These are phyloP conservation scores for Saccharomycopsis fermentans DNA, from an alignment of 805 yeast genomes.

Conservation along the genomic window DNA sequence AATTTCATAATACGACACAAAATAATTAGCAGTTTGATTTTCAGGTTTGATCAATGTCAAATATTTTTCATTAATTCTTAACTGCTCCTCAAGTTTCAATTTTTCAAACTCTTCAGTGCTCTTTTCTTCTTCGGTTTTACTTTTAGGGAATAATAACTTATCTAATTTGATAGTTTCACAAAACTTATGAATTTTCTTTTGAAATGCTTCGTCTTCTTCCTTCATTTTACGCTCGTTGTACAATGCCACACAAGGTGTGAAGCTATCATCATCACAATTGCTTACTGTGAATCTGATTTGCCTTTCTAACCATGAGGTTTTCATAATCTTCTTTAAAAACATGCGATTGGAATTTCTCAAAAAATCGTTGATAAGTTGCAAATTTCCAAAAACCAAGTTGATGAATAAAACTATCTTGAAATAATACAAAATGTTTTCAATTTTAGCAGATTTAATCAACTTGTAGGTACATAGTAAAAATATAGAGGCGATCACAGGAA, in stretches of 20 bases:
- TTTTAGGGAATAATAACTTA: neutral
- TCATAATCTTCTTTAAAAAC: neutral
- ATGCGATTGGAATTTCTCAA: neutral
- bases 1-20: constrained; percentile 26
- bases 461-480: neutral
- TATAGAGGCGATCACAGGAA: neutral
- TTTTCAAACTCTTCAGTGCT: constrained; percentile 9
- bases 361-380: neutral
- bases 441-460: neutral
- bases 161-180: neutral
- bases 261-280: neutral
- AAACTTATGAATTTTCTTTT: neutral
- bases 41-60: constrained; percentile 19
- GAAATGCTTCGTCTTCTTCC: neutral
- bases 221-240: neutral
- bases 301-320: neutral
- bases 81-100: constrained; percentile 1
- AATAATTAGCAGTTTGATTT: constrained; percentile 28
- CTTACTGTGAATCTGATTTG: neutral
- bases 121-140: constrained; percentile 5
- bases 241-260: neutral
- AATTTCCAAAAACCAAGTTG: neutral
- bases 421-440: neutral
- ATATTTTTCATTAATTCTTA: constrained; percentile 1
- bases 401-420: neutral